Percentiles rank a stretch among this genome's conserved stretches.
phyloP scores from a whole-genome alignment of 225 moss, liverwort and hornwort genomes.

The Rhytidiadelphus loreus region DNA sequence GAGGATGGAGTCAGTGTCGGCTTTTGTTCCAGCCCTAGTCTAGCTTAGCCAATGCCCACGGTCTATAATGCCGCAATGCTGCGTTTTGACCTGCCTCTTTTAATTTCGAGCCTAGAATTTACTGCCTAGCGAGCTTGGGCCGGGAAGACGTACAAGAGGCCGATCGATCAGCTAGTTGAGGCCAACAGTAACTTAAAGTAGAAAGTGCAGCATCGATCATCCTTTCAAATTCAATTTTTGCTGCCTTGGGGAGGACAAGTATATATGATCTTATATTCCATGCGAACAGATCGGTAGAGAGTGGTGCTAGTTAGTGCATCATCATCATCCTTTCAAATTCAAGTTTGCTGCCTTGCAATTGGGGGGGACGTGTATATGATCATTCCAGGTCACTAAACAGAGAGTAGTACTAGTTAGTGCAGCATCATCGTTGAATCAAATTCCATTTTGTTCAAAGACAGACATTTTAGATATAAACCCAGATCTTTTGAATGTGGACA shows the following conservation, averaged over 20 bases:
- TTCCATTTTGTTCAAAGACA: background rate
- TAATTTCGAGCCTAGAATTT: background rate
- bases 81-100: background rate
- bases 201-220: background rate
- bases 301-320: background rate
- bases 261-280: background rate
- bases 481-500: background rate
- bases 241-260: background rate
- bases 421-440: background rate
- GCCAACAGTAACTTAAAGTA: background rate
- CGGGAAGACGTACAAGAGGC: background rate
- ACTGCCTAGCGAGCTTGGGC: background rate
- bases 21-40: background rate
- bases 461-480: background rate
- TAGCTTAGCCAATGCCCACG: background rate
- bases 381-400: background rate
- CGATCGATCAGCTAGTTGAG: background rate
- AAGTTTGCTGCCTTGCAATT: background rate
- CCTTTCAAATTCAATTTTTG: background rate
- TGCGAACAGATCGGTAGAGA: background rate
- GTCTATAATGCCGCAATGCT: background rate
- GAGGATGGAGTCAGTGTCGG: background rate
- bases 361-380: background rate
- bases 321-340: background rate
- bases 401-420: background rate